Evolutionary conservation across 805 yeast genomes (phyloP).

Genomic region (Yarrowia osloensis): DNA sequence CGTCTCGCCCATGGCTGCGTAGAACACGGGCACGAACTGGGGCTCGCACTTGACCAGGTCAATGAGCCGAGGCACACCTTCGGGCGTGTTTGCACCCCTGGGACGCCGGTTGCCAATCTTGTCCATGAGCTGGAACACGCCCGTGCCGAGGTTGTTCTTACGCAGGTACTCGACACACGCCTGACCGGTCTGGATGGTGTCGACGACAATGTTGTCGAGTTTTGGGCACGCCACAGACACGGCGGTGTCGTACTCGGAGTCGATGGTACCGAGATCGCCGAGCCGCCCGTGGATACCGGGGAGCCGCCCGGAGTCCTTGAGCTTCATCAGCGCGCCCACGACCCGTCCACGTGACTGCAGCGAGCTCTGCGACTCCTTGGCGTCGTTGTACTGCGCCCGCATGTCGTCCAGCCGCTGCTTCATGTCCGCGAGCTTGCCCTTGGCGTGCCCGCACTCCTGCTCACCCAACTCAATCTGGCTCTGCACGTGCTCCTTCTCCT

Average conservation of each 20-base stretch:
- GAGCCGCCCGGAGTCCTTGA: conserved; percentile 79
- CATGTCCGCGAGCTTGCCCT: conserved; percentile 53
- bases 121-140: conserved; percentile 78
- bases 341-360: conserved; percentile 73
- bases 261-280: conserved; percentile 91
- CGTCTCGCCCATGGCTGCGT: conserved; percentile 82
- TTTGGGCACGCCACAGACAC: conserved; percentile 93
- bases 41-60: conserved; percentile 76
- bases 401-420: conserved; percentile 53
- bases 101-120: conserved; percentile 60
- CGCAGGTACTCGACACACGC: conserved; percentile 81
- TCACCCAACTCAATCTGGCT: conserved; percentile 63
- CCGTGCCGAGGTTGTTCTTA: conserved; percentile 81
- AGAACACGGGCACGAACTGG: conserved; percentile 82
- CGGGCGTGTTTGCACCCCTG: conserved; percentile 59
- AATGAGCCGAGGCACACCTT: conserved; percentile 74
- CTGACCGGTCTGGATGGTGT: conserved; percentile 68
- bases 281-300: conserved; percentile 85
- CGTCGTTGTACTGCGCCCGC: conserved; percentile 68
- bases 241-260: conserved; percentile 86
- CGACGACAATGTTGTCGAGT: conserved; percentile 91
- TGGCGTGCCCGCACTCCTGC: conserved; percentile 55
- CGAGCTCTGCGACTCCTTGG: conserved; percentile 57
- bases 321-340: conserved; percentile 61
- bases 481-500: conserved; percentile 51